These are phyloP conservation scores for Colletotrichum sp. DNA, from an alignment of 2,329 filamentous ascomycete species.

Conservation along the genomic window DNA sequence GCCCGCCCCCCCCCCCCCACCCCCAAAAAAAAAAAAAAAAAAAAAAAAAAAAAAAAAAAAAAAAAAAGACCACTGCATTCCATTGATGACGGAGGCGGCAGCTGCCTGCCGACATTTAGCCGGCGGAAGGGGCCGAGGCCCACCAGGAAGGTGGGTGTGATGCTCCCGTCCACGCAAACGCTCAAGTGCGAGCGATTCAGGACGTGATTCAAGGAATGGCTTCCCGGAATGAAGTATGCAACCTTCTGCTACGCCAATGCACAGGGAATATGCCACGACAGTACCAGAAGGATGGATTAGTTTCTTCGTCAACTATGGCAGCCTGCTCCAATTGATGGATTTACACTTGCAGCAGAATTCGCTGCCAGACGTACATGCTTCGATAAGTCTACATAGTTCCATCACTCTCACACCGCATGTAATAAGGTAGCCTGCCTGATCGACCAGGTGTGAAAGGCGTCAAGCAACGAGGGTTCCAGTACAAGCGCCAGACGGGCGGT, in stretches of 20 bases:
- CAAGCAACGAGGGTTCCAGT: neutral
- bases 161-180: neutral
- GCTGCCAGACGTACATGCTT: neutral
- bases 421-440: neutral
- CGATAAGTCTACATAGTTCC: neutral
- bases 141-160: neutral
- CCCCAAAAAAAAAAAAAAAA: neutral
- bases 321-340: neutral
- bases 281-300: neutral
- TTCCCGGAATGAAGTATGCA: neutral
- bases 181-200: neutral
- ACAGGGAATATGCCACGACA: neutral
- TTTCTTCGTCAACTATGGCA: neutral
- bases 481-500: neutral
- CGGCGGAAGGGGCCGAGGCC: slow-evolving; percentile 10
- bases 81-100: slow-evolving; percentile 5
- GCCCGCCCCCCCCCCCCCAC: too few species aligned
- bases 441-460: neutral
- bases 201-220: neutral
- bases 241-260: neutral
- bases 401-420: neutral
- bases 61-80: neutral
- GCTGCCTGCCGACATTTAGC: slow-evolving; percentile 14
- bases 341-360: neutral
- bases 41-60: neutral